Base-by-base conservation (phyloP, 495 filamentous ascomycete genomes). In the Niebla homalea region DNA sequence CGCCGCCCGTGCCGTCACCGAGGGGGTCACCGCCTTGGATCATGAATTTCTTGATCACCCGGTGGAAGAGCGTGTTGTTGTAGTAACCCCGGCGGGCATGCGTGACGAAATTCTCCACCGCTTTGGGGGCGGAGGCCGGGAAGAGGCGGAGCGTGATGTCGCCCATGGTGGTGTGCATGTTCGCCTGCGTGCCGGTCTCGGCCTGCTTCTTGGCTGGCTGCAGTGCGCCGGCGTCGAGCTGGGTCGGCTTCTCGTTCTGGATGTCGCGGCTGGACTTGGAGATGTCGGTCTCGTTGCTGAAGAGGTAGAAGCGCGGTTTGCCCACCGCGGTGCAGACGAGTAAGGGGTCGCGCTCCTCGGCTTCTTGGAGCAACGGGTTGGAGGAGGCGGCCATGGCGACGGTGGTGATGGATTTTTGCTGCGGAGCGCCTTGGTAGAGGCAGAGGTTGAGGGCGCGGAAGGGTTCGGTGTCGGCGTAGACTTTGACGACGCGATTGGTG, bases 1-100 rank as follows among this genome's bases (percentile, higher is more conserved):
- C 90, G 21, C 92, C 92, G 18, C 92, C 92, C 0, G 89, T 97
- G 3, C 92, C 92, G 59, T 99, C 90, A 12, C 92, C 92, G 2
- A 94, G 67, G 0, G 93, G 93, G 62, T 99, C 92, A 36, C 92
- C 92, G 44, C 89, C 79, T 60, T 86, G 78, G 19, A 99, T 94
- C 92, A 99, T 99, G 68, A 99, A 99, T 62, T 97, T 97, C 52
- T 83, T 79, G 60, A 99, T 96, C 6, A 99, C 84, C 16, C 92
- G 83, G 65, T 99, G 92, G 73, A 99, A 99, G 55, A 94, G 89
- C 12, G 89, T 89, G 63, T 85, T 85, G 67, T 97, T 95, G 71
- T 97, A 99, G 66, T 97, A 97, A 2, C 87, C 87, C 46, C 77
- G 78, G 47, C 81, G 83, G 2, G 87, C 76, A 54, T 97, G 92